Evolutionary conservation across 2,329 filamentous ascomycete species (phyloP), one percentile per base, ranked within the genome.

Genomic region (Stemphylium lycopersici): DNA sequence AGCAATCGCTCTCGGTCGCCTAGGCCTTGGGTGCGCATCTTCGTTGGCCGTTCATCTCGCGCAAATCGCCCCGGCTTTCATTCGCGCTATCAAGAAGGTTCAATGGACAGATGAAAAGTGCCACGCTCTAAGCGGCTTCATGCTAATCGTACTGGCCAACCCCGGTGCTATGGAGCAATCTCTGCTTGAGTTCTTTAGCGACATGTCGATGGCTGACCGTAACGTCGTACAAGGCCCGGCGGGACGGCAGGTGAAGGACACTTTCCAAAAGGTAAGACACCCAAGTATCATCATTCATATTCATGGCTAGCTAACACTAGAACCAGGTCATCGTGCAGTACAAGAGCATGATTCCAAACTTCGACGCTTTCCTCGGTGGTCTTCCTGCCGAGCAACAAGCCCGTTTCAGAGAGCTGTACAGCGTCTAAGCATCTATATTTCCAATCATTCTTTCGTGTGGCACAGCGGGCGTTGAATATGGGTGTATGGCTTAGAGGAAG

Each of bases 21-120:
- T 99, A 10, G 95, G 95, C 7, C 81, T 96, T 18, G 87, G 89
- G 56, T 93, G 90, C 70, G 83, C 89, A 7, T 86, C 90, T 42
- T 81, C 87, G 47, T 80, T 99, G 50, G 91, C 91, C 1, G 88
- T 91, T 1, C 89, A 91, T 57, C 84, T 99, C 34, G 83, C 84
- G 15, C 88, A 85, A 29, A 96, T 96, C 73, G 91, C 93, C 0
- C 86, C 88, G 32, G 85, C 90, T 32, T 98, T 97, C 79, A 78
- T 99, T 48, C 82, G 81, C 46, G 86, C 88, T 2, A 96, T 99
- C 84, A 84, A 86, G 56, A 90, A 91, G 59, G 89, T 98, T 29
- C 89, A 91, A 47, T 88, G 90, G 68, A 93, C 91, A 2, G 90
- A 96, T 56, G 95, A 99, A 77, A 99, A 99, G 78, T 91, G 90